These are phyloP conservation scores for Tolypocladium album DNA, from an alignment of 2,329 filamentous ascomycete genomes.

Conservation along the genomic window DNA sequence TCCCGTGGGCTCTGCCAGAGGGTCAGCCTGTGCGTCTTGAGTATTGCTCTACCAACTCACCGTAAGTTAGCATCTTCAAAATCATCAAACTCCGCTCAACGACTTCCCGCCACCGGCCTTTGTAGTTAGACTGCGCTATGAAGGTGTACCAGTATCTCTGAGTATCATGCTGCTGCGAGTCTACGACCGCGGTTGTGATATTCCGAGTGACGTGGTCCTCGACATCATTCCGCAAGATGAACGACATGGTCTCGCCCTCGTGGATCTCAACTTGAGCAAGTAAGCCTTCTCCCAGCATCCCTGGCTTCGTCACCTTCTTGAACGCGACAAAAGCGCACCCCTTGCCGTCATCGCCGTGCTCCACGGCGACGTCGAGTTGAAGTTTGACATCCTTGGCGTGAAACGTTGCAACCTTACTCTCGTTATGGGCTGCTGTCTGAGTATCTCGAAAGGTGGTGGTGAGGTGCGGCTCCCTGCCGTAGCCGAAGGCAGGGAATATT, in stretches of 20 bases:
- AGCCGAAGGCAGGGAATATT: conserved; percentile 63
- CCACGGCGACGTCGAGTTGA: conserved; percentile 57
- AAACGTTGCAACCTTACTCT: conserved; percentile 54
- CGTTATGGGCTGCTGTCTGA: conserved; percentile 23
- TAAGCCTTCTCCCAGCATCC: conserved; percentile 51
- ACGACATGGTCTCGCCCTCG: conserved; percentile 59
- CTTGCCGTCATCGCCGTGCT: conserved; percentile 34
- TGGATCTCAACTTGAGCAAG: conserved; percentile 46
- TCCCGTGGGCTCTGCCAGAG: conserved; percentile 52
- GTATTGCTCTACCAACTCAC: conserved; percentile 7
- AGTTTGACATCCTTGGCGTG: conserved; percentile 47
- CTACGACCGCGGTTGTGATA: conserved; percentile 47
- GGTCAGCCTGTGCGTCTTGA: neutral
- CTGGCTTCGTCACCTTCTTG: conserved; percentile 36
- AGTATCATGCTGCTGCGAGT: conserved; percentile 56
- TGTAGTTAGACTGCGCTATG: conserved; percentile 60
- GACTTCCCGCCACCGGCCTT: conserved; percentile 62
- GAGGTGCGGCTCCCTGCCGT: conserved; percentile 51
- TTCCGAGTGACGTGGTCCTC: conserved; percentile 44
- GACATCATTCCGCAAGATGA: conserved; percentile 55
- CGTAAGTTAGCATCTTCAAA: conserved; percentile 63
- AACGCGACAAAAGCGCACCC: conserved; percentile 44
- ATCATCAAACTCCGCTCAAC: conserved; percentile 62
- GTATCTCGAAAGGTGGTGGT: conserved; percentile 41
- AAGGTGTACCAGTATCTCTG: conserved; percentile 65